These are phyloP conservation scores for Umbellularia californica DNA, from an alignment of 164 flowering plant genomes.

Conservation along the genomic window DNA sequence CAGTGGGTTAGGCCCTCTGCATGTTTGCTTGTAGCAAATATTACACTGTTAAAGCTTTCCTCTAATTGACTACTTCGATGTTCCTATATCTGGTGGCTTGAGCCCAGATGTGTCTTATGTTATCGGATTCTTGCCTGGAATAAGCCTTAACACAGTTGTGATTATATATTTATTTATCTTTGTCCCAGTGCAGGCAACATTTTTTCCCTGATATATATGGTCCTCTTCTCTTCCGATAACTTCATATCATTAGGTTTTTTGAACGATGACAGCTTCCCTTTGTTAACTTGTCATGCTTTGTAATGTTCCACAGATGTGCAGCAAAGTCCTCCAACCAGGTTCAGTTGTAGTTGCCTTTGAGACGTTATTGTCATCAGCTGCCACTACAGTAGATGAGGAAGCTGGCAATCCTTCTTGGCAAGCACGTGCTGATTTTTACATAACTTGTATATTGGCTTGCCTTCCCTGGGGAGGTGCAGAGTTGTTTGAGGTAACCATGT, in stretches of 20 bases:
- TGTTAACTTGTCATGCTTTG: background rate
- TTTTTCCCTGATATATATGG: too few relatives aligned
- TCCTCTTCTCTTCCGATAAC: too few relatives aligned
- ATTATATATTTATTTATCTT: too few relatives aligned
- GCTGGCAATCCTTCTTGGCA: constrained; percentile 99
- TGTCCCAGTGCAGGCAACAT: too few relatives aligned
- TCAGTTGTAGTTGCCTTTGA: constrained; percentile 75
- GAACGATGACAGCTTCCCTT: too few relatives aligned
- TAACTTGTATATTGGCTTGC: constrained; percentile 80
- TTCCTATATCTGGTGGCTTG: background rate
- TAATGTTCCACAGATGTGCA: constrained; percentile 63
- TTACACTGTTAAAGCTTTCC: background rate
- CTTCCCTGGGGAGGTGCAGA: constrained; percentile 99
- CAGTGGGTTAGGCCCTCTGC: background rate
- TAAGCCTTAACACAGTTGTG: too few relatives aligned
- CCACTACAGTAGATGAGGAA: constrained; percentile 93
- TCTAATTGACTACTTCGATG: background rate
- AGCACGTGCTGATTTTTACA: constrained; percentile 88
- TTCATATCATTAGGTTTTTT: too few relatives aligned
- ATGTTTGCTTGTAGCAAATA: background rate
- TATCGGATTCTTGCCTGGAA: too few relatives aligned
- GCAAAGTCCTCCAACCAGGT: constrained; percentile 80
- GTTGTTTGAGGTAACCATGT: constrained; percentile 63
- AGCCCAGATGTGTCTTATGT: too few relatives aligned
- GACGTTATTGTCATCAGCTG: constrained; percentile 85